Percentiles rank a stretch among this genome's conserved stretches.
Evolutionary conservation across 75 land plant species (phyloP).

Genomic region (Pinus tabuliformis): DNA sequence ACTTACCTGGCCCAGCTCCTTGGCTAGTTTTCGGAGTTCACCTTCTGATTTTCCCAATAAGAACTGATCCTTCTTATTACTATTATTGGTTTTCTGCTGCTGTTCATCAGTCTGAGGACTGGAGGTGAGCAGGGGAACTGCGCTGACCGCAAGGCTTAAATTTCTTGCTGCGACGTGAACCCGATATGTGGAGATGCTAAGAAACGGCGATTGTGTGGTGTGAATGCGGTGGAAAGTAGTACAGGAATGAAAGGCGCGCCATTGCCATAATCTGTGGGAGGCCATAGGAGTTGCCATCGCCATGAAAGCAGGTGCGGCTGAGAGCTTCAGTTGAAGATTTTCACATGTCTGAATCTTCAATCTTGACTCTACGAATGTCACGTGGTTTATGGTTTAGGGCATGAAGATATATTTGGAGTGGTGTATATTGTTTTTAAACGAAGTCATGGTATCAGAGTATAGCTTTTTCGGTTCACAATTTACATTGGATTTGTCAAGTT

Average conservation of each 20-base stretch:
- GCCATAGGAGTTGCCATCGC: not conserved
- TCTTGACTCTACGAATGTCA: too few species aligned
- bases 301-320: not conserved
- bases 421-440: too few species aligned
- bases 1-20: conserved; percentile 66
- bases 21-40: conserved; percentile 72
- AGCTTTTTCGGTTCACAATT: too few species aligned
- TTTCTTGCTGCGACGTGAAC: conserved; percentile 3
- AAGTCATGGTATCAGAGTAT: too few species aligned
- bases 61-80: conserved; percentile 17
- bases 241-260: conserved; percentile 1
- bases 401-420: too few species aligned
- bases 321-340: too few species aligned
- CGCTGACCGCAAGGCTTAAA: not conserved
- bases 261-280: not conserved
- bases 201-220: not conserved
- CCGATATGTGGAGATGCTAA: not conserved
- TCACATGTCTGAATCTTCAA: too few species aligned
- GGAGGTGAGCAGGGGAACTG: not conserved
- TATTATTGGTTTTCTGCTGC: not conserved
- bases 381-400: too few species aligned
- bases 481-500: too few species aligned
- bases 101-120: not conserved
- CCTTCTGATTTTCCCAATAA: conserved; percentile 76
- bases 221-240: not conserved